phyloP scores from a whole-genome alignment of 371 early-diverging fungal genomes.

The Polyrhizophydium stewartii region DNA sequence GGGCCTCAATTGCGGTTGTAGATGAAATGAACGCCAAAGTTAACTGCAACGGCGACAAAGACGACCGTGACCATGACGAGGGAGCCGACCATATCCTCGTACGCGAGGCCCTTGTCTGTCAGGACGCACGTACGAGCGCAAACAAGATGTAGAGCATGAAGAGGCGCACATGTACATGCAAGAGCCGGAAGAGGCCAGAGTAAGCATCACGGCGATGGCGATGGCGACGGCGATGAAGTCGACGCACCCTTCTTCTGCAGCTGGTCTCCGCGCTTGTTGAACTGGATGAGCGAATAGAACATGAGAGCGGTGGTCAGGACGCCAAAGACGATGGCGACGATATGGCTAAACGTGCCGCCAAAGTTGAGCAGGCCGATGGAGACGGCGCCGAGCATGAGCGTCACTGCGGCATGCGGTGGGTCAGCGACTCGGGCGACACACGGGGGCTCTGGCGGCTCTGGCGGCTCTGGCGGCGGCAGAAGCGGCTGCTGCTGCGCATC shows the following conservation, averaged over 20 bases:
- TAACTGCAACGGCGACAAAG: constrained; percentile 42
- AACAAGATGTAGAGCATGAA: background rate
- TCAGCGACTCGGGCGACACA: no score
- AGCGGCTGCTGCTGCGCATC: no score
- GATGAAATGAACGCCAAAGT: constrained; percentile 27
- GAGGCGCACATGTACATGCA: background rate
- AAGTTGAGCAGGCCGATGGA: constrained; percentile 81
- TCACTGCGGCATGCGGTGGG: constrained; percentile 2
- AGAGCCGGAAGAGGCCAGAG: background rate
- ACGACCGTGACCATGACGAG: constrained; percentile 41
- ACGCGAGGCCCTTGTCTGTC: constrained; percentile 17
- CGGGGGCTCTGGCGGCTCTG: no score
- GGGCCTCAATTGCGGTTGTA: no score
- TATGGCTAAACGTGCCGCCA: constrained; percentile 70
- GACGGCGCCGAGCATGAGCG: constrained; percentile 64
- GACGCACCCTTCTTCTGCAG: constrained; percentile 39
- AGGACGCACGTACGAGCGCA: background rate
- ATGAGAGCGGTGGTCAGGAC: constrained; percentile 74
- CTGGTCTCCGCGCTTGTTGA: constrained; percentile 76
- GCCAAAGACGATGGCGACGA: constrained; percentile 78
- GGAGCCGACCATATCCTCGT: constrained; percentile 43
- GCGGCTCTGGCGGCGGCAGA: no score
- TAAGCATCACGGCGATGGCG: background rate
- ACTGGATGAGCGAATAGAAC: constrained; percentile 84
- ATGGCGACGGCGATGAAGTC: background rate